Conservation (phyloP, 352 stramenopile genomes). For the Pythium phragmitis region DNA sequence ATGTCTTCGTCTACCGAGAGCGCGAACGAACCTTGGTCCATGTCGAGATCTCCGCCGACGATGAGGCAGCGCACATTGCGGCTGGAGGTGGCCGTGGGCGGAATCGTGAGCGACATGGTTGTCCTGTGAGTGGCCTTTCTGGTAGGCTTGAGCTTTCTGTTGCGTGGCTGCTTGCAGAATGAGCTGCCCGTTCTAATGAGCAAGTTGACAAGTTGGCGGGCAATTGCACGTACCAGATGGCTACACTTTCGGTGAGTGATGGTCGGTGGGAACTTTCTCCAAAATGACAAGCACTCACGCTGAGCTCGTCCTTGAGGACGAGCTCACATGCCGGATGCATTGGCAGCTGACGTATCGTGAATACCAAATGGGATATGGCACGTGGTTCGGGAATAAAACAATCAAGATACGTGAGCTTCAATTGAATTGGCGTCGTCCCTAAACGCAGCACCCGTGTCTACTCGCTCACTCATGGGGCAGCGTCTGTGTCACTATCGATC, state of each 20-base stretch:
- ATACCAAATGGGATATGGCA: not conserved
- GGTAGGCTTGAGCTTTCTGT: not conserved
- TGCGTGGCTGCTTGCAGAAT: constrained; percentile 12
- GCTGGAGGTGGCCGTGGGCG: not conserved
- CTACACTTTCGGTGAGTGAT: constrained; percentile 24
- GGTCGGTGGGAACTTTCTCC: constrained; percentile 20
- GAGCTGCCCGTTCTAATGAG: not conserved
- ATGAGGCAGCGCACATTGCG: constrained; percentile 22
- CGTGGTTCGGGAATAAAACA: too few species aligned
- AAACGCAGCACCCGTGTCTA: not conserved
- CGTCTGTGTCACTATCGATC: constrained; percentile 6
- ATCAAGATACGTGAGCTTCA: too few species aligned
- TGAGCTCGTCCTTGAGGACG: not conserved
- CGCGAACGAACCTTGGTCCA: constrained; percentile 21
- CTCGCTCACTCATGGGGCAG: constrained; percentile 2
- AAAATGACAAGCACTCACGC: constrained; percentile 21
- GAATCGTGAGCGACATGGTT: constrained; percentile 10
- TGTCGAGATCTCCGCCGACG: constrained; percentile 21
- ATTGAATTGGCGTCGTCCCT: too few species aligned
- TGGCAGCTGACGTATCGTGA: too few species aligned
- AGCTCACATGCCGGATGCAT: not conserved
- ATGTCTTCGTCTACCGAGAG: constrained; percentile 18
- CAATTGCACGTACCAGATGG: constrained; percentile 10
- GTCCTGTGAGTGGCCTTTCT: not conserved
- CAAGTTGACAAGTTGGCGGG: not conserved